Percentiles rank a stretch among this genome's conserved stretches.
Conservation (phyloP, 2,329 filamentous ascomycete species). For the Capronia coronata region DNA sequence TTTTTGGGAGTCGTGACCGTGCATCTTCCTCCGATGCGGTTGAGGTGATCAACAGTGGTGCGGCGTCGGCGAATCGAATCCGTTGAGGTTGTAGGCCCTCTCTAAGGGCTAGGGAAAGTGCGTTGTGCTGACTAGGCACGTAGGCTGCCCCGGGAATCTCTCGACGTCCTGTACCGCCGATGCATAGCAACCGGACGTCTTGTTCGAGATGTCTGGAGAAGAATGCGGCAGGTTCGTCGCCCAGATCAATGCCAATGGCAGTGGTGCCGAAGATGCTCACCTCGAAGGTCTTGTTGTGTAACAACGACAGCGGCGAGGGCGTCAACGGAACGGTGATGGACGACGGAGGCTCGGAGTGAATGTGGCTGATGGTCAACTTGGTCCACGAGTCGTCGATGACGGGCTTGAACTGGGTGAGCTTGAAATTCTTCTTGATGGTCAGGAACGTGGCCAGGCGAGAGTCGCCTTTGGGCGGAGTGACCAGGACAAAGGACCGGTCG, state of each 20-base stretch:
- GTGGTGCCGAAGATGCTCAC: slow-evolving; percentile 27
- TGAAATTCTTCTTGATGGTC: slow-evolving; percentile 26
- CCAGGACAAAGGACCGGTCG: slow-evolving; percentile 25
- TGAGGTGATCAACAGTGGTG: slow-evolving; percentile 24
- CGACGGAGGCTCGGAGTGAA: slow-evolving; percentile 13
- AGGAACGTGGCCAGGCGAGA: slow-evolving; percentile 23
- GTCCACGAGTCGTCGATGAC: slow-evolving; percentile 26
- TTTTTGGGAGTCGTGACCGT: slow-evolving; percentile 17
- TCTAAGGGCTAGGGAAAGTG: slow-evolving; percentile 21
- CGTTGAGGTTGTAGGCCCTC: slow-evolving; percentile 25
- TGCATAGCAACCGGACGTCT: slow-evolving; percentile 23
- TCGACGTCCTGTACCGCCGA: slow-evolving; percentile 25
- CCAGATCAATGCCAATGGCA: slow-evolving; percentile 25
- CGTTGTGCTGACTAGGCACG: slow-evolving; percentile 23
- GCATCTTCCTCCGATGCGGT: slow-evolving; percentile 25
- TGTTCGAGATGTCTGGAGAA: slow-evolving; percentile 25
- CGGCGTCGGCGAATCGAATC: slow-evolving; percentile 26
- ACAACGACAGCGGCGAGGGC: slow-evolving; percentile 23
- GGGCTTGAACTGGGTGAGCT: slow-evolving; percentile 24
- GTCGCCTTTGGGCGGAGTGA: slow-evolving; percentile 23
- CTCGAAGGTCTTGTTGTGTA: slow-evolving; percentile 22
- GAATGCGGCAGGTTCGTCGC: slow-evolving; percentile 22
- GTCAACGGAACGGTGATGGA: slow-evolving; percentile 25
- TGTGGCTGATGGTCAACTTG: slow-evolving; percentile 25
- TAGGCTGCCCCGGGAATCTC: slow-evolving; percentile 28